These are phyloP conservation scores for Boletellus deceptivus DNA, from an alignment of 1,284 basidiomycete species.

Conservation along the genomic window DNA sequence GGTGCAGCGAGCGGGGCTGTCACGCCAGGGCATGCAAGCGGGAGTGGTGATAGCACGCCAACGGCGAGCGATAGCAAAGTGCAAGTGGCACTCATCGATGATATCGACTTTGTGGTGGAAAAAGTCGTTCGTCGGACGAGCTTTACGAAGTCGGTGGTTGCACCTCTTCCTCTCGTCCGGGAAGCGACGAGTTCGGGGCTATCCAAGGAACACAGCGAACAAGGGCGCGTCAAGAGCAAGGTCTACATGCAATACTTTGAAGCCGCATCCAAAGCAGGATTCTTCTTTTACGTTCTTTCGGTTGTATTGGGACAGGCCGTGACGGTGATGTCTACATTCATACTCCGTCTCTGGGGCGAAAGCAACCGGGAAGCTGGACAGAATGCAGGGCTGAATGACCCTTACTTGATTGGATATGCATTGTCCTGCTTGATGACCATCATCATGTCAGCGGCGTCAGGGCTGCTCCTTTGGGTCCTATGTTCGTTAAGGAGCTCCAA, in stretches of 20 bases:
- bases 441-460: conserved; percentile 51
- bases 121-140: conserved; percentile 32
- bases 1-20: conserved; percentile 45
- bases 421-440: conserved; percentile 54
- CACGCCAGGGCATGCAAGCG: conserved; percentile 50
- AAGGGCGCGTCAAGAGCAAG: conserved; percentile 75
- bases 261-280: conserved; percentile 76
- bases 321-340: conserved; percentile 62
- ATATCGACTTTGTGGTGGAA: conserved; percentile 8
- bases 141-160: conserved; percentile 47
- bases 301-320: conserved; percentile 55
- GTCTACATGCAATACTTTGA: conserved; percentile 81
- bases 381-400: conserved; percentile 54
- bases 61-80: conserved; percentile 13
- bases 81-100: conserved; percentile 20
- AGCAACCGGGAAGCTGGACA: conserved; percentile 62
- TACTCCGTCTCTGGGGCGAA: conserved; percentile 79
- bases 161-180: conserved; percentile 37
- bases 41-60: conserved; percentile 44
- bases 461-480: conserved; percentile 73
- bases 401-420: conserved; percentile 63
- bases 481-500: conserved; percentile 77
- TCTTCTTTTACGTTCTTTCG: conserved; percentile 62
- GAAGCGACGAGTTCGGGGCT: conserved; percentile 43
- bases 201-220: conserved; percentile 78